Base-by-base conservation (phyloP, 352 stramenopile genomes). In the Pythium brachiatum region DNA sequence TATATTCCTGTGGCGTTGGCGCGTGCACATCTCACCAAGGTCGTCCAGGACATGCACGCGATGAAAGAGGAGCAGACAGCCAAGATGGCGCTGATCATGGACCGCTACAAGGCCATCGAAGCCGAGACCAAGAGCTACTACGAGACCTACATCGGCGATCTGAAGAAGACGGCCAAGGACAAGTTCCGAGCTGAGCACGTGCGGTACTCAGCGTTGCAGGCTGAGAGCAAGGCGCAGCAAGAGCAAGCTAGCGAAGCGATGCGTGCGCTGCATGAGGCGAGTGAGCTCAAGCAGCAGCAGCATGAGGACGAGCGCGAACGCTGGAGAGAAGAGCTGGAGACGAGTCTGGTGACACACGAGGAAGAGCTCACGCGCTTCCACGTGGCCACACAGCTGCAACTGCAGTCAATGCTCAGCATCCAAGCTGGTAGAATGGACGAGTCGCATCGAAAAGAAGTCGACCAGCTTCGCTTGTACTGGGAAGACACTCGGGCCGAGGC, bases 1-100 rank as follows among this genome's bases (percentile, higher is more conserved):
- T 94, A 92, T 61, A 92, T 94, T 34, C 85, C 85, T 4, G 85
- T 92, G 46, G 65, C 77, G 1, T 66, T 94, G 0, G 86, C 86
- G 12, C 72, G 73, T 15, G 53, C 66, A 5, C 82, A 94, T 48
- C 48, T 94, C 6, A 62, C 69, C 7, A 78, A 78, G n/a, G 86
- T 92, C 4, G 86, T 94, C 25, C 54, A 75, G 5, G 86, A 92
- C 39, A 92, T 94, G 81, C 83, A 88, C 64, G 46, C 64, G 39
- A 86, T 92, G 73, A 90, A 94, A 64, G 70, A 78, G 26, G 74
- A 90, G 12, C 83, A 92, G 31, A 61, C 77, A 1, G 54, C 72
- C 43, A 77, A 78, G 26, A 60, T 94, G 34, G 53, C 62, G 27
- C 41, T 66, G 43, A 88, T 94, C 53, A 56, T 90, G 8, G 72